Evolutionary conservation across 2,329 filamentous ascomycete species (phyloP), one percentile per base, ranked within the genome.

Genomic region (Colletotrichum sp.): DNA sequence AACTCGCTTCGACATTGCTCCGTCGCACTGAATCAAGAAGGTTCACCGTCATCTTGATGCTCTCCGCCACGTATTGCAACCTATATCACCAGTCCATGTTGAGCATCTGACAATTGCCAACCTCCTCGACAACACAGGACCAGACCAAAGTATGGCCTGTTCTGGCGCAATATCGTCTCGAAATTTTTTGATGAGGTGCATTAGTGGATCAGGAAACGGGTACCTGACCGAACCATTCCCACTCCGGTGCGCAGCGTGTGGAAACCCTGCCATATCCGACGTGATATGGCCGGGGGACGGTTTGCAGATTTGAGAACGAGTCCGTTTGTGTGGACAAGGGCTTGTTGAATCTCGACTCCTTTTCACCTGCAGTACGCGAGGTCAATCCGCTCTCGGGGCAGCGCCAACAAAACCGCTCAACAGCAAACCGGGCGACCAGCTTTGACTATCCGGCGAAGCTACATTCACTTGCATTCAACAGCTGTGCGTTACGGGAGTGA

Each of bases 201-300:
- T 76, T 76, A 76, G 74, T 76, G 74, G 74, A 76, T 76, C 74
- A 73, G 74, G 21, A 62, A 65, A 76, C 74, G 59, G 74, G 59
- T 76, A 76, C 71, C 63, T 68, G 73, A 57, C 69, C 69, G 65
- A 69, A 44, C 64, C 74, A 74, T 74, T 74, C 59, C 71, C 74
- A 69, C 71, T 76, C 70, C 68, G 59, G 65, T 69, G 59, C 49
- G 64, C 34, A 69, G 71, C 74, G 34, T 73, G 74, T 76, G 71
- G 59, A 69, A 73, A 73, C 70, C 74, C 39, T 64, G 64, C 70
- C 74, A 60, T 69, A 65, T 73, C 34, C 74, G 70, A 76, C 65
- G 49, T 74, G 73, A 76, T 69, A 60, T 76, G 71, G 70, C 65
- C 71, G 70, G 74, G 74, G 21, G 34, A 62, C 36, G 55, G 39